These are phyloP conservation scores for Hondaea fermentalgiana DNA, from an alignment of 108 stramenopile species.

Conservation along the genomic window DNA sequence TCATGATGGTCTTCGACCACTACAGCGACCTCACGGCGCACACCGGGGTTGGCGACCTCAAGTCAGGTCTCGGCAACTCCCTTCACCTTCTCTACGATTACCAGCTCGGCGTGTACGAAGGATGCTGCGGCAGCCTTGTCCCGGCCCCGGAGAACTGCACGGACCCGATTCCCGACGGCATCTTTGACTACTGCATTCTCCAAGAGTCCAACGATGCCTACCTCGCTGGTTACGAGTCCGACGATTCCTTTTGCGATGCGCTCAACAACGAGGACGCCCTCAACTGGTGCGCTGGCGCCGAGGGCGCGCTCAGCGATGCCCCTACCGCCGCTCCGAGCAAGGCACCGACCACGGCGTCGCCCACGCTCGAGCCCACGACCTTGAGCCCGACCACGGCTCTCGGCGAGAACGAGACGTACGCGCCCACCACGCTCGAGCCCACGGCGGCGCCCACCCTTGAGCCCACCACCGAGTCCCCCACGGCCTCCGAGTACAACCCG, in stretches of 20 bases:
- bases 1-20: neutral
- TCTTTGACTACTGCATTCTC: conserved; percentile 16
- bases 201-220: neutral
- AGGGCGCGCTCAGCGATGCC: neutral
- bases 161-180: neutral
- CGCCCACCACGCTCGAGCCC: neutral
- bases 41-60: neutral
- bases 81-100: neutral
- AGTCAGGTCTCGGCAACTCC: neutral
- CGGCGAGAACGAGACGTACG: neutral
- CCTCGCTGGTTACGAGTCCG: neutral
- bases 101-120: neutral
- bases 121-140: neutral
- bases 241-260: neutral
- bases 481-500: neutral
- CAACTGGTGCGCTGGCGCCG: neutral
- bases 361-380: neutral
- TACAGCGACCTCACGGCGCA: neutral
- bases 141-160: neutral
- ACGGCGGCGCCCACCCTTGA: neutral
- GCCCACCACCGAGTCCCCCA: neutral
- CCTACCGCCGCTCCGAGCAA: neutral
- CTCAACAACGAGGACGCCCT: neutral
- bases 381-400: neutral
- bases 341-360: neutral